These are phyloP conservation scores for Lyophyllum semitale DNA, from an alignment of 768 basidiomycete genomes.

Conservation along the genomic window DNA sequence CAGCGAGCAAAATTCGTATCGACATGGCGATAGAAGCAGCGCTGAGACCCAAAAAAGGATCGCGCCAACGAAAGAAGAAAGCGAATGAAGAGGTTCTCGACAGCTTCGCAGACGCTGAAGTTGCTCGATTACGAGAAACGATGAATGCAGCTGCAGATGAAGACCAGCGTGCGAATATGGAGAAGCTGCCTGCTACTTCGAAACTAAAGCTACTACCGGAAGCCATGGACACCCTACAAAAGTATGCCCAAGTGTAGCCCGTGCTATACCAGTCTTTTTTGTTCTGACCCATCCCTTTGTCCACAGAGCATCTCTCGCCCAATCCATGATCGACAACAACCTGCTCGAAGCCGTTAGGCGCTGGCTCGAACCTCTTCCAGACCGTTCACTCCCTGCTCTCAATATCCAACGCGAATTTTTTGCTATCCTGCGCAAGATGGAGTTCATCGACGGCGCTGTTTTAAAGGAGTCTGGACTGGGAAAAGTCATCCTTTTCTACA, in stretches of 20 bases:
- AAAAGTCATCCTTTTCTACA: conserved; percentile 91
- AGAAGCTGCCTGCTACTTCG: conserved; percentile 77
- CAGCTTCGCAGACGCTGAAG: conserved; percentile 86
- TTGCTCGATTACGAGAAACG: conserved; percentile 81
- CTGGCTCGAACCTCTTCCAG: conserved; percentile 95
- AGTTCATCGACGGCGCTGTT: conserved; percentile 85
- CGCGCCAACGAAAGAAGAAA: conserved; percentile 72
- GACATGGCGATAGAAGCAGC: conserved; percentile 88
- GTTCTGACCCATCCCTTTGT: conserved; percentile 2
- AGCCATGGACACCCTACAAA: conserved; percentile 91
- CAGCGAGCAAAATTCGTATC: conserved; percentile 76
- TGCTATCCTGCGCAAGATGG: conserved; percentile 81
- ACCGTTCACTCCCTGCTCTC: conserved; percentile 89
- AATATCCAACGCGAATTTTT: conserved; percentile 96
- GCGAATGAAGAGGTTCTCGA: conserved; percentile 83
- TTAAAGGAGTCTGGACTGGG: conserved; percentile 93
- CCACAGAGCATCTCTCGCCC: conserved; percentile 77
- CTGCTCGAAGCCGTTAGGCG: conserved; percentile 84
- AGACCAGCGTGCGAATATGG: conserved; percentile 78
- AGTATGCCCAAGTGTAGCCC: conserved; percentile 52
- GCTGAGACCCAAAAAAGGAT: conserved; percentile 75
- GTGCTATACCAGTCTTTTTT: background rate
- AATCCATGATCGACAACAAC: conserved; percentile 95
- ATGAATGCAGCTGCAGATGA: conserved; percentile 88
- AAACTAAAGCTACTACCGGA: conserved; percentile 87